Percentiles rank a stretch among this genome's conserved stretches.
Conservation (phyloP, 192 early-diverging fungal genomes). For the Umbelopsis isabellina region DNA sequence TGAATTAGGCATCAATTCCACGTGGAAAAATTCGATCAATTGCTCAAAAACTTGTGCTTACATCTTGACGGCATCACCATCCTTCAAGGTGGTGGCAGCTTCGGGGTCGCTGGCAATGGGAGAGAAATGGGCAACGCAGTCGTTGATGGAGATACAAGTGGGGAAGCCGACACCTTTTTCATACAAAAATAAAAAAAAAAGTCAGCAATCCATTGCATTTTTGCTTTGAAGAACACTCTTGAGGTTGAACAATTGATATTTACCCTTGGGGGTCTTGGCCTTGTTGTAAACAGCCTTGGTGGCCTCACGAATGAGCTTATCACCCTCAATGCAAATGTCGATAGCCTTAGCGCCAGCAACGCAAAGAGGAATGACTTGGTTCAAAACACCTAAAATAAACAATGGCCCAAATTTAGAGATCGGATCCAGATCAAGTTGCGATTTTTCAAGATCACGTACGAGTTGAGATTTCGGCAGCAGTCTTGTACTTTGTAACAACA, state of each 20-base stretch:
- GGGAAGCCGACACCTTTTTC: constrained; percentile 81
- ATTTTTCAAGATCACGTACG: constrained; percentile 46
- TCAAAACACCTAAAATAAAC: constrained; percentile 64
- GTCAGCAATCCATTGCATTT: background rate
- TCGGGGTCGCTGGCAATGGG: constrained; percentile 78
- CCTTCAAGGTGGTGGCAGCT: constrained; percentile 60
- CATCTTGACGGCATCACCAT: constrained; percentile 89
- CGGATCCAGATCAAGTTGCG: background rate
- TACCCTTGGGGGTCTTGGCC: constrained; percentile 74
- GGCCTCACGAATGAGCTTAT: constrained; percentile 78
- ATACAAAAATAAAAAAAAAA: background rate
- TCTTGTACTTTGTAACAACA: constrained; percentile 92
- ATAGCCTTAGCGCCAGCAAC: constrained; percentile 83
- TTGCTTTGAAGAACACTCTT: background rate
- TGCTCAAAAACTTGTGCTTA: constrained; percentile 45
- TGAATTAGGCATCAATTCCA: background rate
- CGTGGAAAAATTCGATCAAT: background rate
- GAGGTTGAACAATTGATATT: constrained; percentile 9
- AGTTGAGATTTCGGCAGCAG: constrained; percentile 88
- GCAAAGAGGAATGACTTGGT: constrained; percentile 65
- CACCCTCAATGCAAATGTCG: constrained; percentile 89
- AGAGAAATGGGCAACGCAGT: constrained; percentile 82
- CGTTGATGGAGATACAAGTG: constrained; percentile 84
- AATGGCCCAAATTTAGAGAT: constrained; percentile 23
- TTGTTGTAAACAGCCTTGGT: constrained; percentile 83